These are phyloP conservation scores for Castanea crenata DNA, from an alignment of 306 rosid genomes.

Conservation along the genomic window DNA sequence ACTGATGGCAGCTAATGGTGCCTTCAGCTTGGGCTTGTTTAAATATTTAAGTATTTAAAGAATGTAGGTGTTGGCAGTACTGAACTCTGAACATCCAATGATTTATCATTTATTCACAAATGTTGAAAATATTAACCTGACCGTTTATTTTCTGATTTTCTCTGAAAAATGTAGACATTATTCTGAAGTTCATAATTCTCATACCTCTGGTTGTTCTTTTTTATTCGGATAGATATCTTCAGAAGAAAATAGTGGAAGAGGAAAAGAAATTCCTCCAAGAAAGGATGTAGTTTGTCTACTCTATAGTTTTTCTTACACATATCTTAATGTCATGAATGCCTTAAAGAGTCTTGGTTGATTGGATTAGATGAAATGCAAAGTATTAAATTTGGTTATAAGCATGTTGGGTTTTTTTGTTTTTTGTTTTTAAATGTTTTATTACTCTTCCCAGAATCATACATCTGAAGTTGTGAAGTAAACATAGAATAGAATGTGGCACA, in stretches of 20 bases:
- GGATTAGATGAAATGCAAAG: too few relatives aligned
- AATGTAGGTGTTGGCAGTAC: background rate
- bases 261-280: background rate
- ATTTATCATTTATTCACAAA: too few relatives aligned
- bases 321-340: background rate
- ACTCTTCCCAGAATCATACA: background rate
- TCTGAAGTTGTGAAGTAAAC: background rate
- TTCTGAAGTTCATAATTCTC: background rate
- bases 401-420: too few relatives aligned
- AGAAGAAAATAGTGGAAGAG: background rate
- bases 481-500: background rate
- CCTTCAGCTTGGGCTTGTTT: background rate
- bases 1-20: background rate
- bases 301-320: background rate
- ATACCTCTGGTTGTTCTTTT: background rate
- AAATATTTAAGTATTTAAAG: background rate
- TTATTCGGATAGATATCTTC: background rate
- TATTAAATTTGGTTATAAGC: too few relatives aligned
- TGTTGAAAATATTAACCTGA: too few relatives aligned
- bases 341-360: background rate
- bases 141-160: background rate
- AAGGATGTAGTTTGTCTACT: background rate
- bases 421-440: background rate
- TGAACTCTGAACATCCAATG: background rate
- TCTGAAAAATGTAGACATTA: background rate